These are phyloP conservation scores for Neurospora terricola DNA, from an alignment of 495 filamentous ascomycete genomes.

Conservation along the genomic window DNA sequence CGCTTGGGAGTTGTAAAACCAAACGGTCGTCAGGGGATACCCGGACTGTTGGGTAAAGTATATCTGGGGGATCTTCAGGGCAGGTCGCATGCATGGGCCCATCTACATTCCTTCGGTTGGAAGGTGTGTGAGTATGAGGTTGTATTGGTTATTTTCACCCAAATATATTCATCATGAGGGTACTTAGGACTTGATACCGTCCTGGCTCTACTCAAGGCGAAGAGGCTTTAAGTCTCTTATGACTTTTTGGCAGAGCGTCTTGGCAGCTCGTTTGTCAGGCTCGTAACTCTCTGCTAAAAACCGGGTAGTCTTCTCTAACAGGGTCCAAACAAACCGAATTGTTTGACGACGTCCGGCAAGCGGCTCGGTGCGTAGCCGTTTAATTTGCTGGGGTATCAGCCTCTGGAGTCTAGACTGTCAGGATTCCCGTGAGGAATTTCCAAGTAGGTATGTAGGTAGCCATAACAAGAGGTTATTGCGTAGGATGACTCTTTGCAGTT, in stretches of 20 bases:
- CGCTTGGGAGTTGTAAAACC: neutral
- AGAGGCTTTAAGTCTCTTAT: neutral
- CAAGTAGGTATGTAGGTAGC: neutral
- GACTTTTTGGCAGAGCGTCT: neutral
- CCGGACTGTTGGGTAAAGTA: neutral
- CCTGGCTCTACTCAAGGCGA: too few species aligned
- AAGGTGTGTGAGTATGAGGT: neutral
- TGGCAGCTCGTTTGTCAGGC: neutral
- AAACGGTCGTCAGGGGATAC: neutral
- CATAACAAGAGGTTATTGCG: neutral
- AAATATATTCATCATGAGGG: too few species aligned
- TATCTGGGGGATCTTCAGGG: neutral
- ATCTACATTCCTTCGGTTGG: neutral
- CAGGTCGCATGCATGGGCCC: neutral
- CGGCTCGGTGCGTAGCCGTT: neutral
- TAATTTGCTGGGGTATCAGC: neutral
- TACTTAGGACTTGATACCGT: neutral
- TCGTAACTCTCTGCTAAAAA: neutral
- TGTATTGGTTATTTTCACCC: neutral
- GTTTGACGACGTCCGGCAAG: neutral
- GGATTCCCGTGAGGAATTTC: neutral
- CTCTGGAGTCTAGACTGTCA: neutral
- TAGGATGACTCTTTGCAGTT: neutral
- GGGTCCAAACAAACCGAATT: neutral
- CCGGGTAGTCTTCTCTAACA: neutral